Percentiles rank a stretch among this genome's conserved stretches.
Evolutionary conservation across 2,329 filamentous ascomycete genomes (phyloP).

Genomic region (Didymella lethalis): DNA sequence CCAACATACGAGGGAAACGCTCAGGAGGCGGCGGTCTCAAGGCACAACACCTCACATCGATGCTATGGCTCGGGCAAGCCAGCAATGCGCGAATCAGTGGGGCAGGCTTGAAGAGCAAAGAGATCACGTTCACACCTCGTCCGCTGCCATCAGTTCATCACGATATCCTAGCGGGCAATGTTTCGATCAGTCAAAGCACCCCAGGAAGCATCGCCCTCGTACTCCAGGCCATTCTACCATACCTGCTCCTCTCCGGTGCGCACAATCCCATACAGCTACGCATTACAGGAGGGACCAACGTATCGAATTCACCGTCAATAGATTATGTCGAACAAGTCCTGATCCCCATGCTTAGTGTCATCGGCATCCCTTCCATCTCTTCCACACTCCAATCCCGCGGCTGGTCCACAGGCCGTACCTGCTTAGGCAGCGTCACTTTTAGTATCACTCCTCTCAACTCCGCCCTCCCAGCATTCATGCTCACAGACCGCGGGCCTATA

Average conservation of each 20-base stretch:
- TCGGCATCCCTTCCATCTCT: slow-evolving; percentile 60
- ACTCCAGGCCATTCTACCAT: slow-evolving; percentile 67
- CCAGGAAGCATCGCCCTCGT: slow-evolving; percentile 65
- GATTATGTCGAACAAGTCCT: slow-evolving; percentile 66
- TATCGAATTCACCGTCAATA: slow-evolving; percentile 61
- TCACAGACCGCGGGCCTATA: slow-evolving; percentile 41
- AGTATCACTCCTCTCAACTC: slow-evolving; percentile 53
- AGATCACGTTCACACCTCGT: slow-evolving; percentile 49
- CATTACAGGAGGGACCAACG: slow-evolving; percentile 67
- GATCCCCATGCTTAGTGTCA: slow-evolving; percentile 59
- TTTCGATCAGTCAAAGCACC: slow-evolving; percentile 46
- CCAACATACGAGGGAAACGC: slow-evolving; percentile 63
- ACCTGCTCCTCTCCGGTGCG: slow-evolving; percentile 56
- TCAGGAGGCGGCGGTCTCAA: slow-evolving; percentile 63
- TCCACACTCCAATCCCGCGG: slow-evolving; percentile 58
- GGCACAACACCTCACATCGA: slow-evolving; percentile 63
- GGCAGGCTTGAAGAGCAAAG: slow-evolving; percentile 53
- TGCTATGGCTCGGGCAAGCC: slow-evolving; percentile 61
- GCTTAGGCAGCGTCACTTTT: slow-evolving; percentile 61
- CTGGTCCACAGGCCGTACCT: slow-evolving; percentile 59
- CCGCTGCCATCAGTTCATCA: neutral
- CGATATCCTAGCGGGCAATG: slow-evolving; percentile 33
- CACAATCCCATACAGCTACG: slow-evolving; percentile 46
- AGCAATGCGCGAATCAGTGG: slow-evolving; percentile 56
- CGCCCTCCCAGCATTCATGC: slow-evolving; percentile 48